A percentile compares a stretch with the other conserved stretches of the same genome.
Conservation (phyloP, 2,329 filamentous ascomycete species). For the Talaromyces sp. region DNA sequence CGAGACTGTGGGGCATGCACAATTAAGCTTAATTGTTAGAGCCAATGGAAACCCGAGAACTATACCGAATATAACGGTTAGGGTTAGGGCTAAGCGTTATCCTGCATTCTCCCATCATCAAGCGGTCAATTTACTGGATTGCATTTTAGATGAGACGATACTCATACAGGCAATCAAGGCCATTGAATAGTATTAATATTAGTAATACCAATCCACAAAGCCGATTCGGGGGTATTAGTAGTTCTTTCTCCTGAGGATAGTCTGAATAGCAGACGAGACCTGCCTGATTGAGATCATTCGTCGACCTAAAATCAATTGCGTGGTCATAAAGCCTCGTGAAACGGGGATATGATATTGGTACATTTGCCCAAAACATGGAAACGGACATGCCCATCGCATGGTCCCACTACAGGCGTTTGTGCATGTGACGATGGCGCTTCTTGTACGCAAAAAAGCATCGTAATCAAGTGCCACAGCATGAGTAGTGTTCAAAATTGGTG, state of each 20-base stretch:
- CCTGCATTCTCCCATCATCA: too few relatives aligned
- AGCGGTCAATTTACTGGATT: too few relatives aligned
- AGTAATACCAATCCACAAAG: too few relatives aligned
- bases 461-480: background rate
- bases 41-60: background rate
- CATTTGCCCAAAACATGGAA: background rate
- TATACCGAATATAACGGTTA: background rate
- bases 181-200: too few relatives aligned
- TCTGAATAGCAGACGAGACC: background rate
- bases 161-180: too few relatives aligned
- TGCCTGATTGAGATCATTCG: background rate
- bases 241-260: background rate
- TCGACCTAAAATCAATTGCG: too few relatives aligned
- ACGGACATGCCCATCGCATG: background rate
- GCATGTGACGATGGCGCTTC: background rate
- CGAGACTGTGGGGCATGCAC: background rate
- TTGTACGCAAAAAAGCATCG: background rate
- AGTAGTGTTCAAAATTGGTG: background rate
- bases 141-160: too few relatives aligned
- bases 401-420: background rate
- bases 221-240: too few relatives aligned
- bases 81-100: background rate
- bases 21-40: constrained; percentile 1
- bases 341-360: too few relatives aligned
- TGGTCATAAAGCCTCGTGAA: too few relatives aligned